phyloP scores from a whole-genome alignment of 2,329 filamentous ascomycete species.

The Fusarium piperis region DNA sequence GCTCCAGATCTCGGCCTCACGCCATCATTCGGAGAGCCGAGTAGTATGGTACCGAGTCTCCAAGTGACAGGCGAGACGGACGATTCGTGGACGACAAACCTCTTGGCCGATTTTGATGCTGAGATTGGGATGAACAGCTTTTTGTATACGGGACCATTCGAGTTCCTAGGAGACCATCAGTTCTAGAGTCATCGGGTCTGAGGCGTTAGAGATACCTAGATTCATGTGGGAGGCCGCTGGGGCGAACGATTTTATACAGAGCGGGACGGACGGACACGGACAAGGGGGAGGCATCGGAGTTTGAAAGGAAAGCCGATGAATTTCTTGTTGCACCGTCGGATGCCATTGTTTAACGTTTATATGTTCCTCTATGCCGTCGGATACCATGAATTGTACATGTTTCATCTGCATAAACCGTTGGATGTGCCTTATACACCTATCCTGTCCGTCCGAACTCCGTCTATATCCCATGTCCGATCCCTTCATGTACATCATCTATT shows the following conservation, averaged over 20 bases:
- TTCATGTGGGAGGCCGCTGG: not conserved
- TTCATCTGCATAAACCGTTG: slow-evolving; percentile 2
- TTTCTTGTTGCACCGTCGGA: slow-evolving; percentile 9
- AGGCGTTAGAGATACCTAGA: not conserved
- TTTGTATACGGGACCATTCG: slow-evolving; percentile 34
- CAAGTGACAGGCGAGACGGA: slow-evolving; percentile 25
- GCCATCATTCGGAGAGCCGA: slow-evolving; percentile 12
- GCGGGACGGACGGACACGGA: slow-evolving; percentile 16
- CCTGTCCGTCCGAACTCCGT: slow-evolving; percentile 23
- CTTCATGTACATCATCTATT: slow-evolving; percentile 29
- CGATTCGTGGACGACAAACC: slow-evolving; percentile 26
- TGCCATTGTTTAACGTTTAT: not conserved
- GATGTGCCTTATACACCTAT: not conserved
- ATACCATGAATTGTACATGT: not conserved
- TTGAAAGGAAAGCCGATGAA: not conserved
- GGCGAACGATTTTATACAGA: slow-evolving; percentile 9
- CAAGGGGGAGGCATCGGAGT: slow-evolving; percentile 24
- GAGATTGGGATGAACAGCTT: slow-evolving; percentile 29
- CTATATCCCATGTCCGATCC: slow-evolving; percentile 31
- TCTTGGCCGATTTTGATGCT: slow-evolving; percentile 29
- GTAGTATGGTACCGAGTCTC: slow-evolving; percentile 18
- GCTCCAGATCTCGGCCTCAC: slow-evolving; percentile 11
- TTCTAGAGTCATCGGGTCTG: not conserved
- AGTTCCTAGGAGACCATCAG: slow-evolving; percentile 30
- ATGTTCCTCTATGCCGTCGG: not conserved